phyloP scores from a whole-genome alignment of 768 basidiomycete species.

The Amanita inopinata region DNA sequence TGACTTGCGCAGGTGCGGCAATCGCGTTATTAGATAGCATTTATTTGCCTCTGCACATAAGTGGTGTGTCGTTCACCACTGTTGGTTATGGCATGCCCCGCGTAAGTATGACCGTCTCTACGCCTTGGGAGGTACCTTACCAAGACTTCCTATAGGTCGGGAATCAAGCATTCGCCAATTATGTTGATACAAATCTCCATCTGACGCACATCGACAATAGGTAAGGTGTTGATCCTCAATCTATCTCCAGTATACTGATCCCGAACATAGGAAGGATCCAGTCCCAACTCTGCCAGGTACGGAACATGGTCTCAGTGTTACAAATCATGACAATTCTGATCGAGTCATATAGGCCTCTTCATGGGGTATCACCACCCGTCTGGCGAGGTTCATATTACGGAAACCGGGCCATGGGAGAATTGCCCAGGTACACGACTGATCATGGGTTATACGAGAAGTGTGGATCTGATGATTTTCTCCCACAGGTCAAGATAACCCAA shows the following conservation, averaged over 20 bases:
- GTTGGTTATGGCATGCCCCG: conserved; percentile 35
- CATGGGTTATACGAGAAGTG: too few relatives aligned
- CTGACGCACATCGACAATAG: conserved; percentile 56
- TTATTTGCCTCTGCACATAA: conserved; percentile 42
- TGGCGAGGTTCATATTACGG: conserved; percentile 43
- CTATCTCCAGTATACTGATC: not conserved
- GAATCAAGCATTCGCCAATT: conserved; percentile 53
- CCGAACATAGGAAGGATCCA: conserved; percentile 24
- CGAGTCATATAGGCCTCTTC: conserved; percentile 21
- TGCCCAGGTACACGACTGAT: conserved; percentile 45
- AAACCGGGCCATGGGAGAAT: conserved; percentile 37
- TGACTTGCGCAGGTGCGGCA: conserved; percentile 31
- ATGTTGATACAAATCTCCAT: conserved; percentile 39
- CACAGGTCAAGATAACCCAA: conserved; percentile 53
- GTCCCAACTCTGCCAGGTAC: conserved; percentile 32
- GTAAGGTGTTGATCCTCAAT: conserved; percentile 13
- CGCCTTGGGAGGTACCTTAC: not conserved
- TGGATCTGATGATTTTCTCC: not conserved
- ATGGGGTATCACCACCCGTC: conserved; percentile 36
- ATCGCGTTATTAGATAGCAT: conserved; percentile 47
- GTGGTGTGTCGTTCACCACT: conserved; percentile 24
- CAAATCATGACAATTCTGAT: not conserved
- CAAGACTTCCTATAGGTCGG: conserved; percentile 27
- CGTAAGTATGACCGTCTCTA: conserved; percentile 18
- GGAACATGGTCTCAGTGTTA: not conserved